Percentiles rank a stretch among this genome's conserved stretches.
These are phyloP conservation scores for Jacaranda copaia DNA, from an alignment of 257 asterid genomes.

Conservation along the genomic window DNA sequence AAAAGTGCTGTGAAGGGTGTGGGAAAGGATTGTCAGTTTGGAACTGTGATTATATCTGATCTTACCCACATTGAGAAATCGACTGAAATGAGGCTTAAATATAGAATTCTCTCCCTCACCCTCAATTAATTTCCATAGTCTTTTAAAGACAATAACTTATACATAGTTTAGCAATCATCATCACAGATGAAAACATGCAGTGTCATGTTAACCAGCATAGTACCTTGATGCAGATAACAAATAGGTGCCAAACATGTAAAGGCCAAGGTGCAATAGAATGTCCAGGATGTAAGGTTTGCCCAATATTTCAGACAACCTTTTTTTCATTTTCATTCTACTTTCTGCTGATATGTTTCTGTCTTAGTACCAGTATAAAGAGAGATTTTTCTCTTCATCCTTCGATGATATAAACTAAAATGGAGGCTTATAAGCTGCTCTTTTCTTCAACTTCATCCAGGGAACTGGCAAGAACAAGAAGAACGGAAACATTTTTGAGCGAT, in stretches of 20 bases:
- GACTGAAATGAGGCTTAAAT: too few species aligned
- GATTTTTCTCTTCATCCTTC: not conserved
- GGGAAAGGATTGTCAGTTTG: too few species aligned
- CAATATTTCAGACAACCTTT: not conserved
- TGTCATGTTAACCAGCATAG: not conserved
- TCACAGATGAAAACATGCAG: too few species aligned
- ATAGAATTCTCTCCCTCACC: too few species aligned
- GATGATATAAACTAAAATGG: not conserved
- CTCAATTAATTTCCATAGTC: too few species aligned
- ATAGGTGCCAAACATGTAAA: slow-evolving; percentile 65
- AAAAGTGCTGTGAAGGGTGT: too few species aligned
- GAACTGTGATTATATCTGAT: too few species aligned
- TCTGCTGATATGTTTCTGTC: not conserved
- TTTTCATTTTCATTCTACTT: not conserved
- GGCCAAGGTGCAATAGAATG: slow-evolving; percentile 92
- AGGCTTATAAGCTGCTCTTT: not conserved
- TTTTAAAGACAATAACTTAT: too few species aligned
- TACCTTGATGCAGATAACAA: slow-evolving; percentile 46
- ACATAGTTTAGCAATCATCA: too few species aligned
- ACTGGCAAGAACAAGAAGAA: slow-evolving; percentile 93
- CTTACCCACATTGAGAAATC: too few species aligned
- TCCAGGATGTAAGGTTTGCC: slow-evolving; percentile 79
- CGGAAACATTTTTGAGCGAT: slow-evolving; percentile 85
- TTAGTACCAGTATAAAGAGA: not conserved
- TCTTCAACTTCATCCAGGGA: slow-evolving; percentile 53